Evolutionary conservation across 306 rosid species (phyloP), one percentile per base, ranked within the genome.

Genomic region (Senna siamea): DNA sequence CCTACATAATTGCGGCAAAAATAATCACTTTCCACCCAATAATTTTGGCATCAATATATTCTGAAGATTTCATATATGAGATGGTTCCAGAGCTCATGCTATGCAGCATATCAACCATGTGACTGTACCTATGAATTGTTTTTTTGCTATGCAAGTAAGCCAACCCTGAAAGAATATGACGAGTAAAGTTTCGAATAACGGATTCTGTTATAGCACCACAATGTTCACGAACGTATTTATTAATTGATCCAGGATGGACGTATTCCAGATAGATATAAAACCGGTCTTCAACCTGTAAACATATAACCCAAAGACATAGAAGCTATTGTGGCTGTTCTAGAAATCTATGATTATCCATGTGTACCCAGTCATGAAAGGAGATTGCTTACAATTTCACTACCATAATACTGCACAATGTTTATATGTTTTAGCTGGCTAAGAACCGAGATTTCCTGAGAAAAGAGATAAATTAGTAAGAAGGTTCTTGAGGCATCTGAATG

Each of bases 131-230:
- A 65, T 92, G 99, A 81, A 92, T 87, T 73, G 99, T 92, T 81
- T 90, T 88, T 50, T 81, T 95, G 82, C 92, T 76, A 79, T 95
- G 99, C 88, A 95, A 80, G 87, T 95, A 95, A 64, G 97, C 97
- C 88, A 92, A 43, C 54, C 99, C 98, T 23, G 88, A 92, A 76
- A 95, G 92, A 81, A 95, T 92, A 82, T 95, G 99, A 54, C 98
- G 89, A 61, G 99, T 95, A 63, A 92, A 95, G 81, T 76, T 92
- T 61, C 96, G 93, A 77, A 92, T 89, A 80, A 95, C 93, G n/a
- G 92, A 85, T 78, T 95, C 99, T 26, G 96, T 95, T 34, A 95
- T 87, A 47, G 99, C 99, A 59, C 99, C 99, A 62, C 85, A 88
- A 67, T 95, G 99, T 13, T 95, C 99, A 14, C 91, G 96, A 37